Base-by-base conservation (phyloP, 129 eudicot species). In the Kitagawia praeruptora region DNA sequence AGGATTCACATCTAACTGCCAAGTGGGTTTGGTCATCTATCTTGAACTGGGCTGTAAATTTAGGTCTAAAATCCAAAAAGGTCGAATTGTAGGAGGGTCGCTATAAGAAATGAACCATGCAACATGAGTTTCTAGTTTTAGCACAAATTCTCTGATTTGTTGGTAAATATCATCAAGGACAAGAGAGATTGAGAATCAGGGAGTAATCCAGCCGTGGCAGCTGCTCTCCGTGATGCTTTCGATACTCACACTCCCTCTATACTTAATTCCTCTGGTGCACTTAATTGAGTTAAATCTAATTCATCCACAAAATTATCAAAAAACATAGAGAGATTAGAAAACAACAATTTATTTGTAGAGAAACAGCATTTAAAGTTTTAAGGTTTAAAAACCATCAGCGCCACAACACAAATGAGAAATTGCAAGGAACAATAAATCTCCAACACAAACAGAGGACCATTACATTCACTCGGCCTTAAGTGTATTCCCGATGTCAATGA, bases 391-490 rank as follows among this genome's bases (percentile, higher is more conserved):
- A 8, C 27, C 64, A 56, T 56, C 64, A 56, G 31, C 31, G 8
- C 66, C 66, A 23, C 66, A 58, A n/a, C 66, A 58, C 31, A 58
- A 58, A 58, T 23, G 31, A 58, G 8, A 58, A 23, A 23, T 58
- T 23, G 31, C 66, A 58, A 23, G 31, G 31, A 23, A 23, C 11
- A 5, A 15, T 58, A 58, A 58, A n/a, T 56, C 23, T 58, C 31
- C 31, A 58, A 58, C 66, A 58, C 66, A 58, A 23, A 58, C 66
- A 58, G 31, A 58, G 66, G 28, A 23, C 66, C 31, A 58, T 23
- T 58, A 16, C 66, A n/a, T 84, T 34, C 87, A 82, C 88, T 21
- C 45, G 21, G 74, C 21, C 74, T 70, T 70, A 27, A 38, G 25
- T 18, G 74, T 70, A 5, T 70, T 70, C 2, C n/a, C 45, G 8